Evolutionary conservation across 2,329 filamentous ascomycete genomes (phyloP).

Genomic region (Alternaria sp.): DNA sequence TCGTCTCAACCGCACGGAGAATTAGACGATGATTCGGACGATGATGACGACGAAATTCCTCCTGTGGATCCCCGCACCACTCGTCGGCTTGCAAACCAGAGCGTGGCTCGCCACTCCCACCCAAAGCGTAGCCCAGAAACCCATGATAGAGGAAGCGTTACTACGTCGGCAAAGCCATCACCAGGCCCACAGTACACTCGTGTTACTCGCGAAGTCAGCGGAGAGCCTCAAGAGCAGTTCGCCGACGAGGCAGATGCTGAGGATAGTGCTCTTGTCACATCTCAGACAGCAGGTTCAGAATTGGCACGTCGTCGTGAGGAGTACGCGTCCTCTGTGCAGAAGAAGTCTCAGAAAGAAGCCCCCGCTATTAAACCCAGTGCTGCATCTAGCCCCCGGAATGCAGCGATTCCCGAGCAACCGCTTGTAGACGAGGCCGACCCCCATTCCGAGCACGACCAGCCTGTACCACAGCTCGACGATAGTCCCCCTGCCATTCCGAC

Average conservation of each 20-base stretch:
- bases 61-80: not conserved
- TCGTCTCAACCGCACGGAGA: not conserved
- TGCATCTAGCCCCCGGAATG: not conserved
- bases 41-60: not conserved
- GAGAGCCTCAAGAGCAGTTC: not conserved
- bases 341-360: not conserved
- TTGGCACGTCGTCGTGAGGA: slow-evolving; percentile 9
- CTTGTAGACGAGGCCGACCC: not conserved
- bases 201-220: not conserved
- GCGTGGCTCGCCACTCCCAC: not conserved
- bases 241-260: not conserved
- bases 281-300: slow-evolving; percentile 1
- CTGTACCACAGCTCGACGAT: not conserved
- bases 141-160: not conserved
- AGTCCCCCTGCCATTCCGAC: not conserved
- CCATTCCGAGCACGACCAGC: not conserved
- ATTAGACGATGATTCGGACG: not conserved
- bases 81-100: not conserved
- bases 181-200: not conserved
- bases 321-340: not conserved
- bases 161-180: not conserved
- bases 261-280: not conserved
- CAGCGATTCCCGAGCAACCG: not conserved
- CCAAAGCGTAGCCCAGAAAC: not conserved
- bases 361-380: not conserved